Evolutionary conservation across 257 asterid species (phyloP).

Genomic region (Thymus quinquecostatus): DNA sequence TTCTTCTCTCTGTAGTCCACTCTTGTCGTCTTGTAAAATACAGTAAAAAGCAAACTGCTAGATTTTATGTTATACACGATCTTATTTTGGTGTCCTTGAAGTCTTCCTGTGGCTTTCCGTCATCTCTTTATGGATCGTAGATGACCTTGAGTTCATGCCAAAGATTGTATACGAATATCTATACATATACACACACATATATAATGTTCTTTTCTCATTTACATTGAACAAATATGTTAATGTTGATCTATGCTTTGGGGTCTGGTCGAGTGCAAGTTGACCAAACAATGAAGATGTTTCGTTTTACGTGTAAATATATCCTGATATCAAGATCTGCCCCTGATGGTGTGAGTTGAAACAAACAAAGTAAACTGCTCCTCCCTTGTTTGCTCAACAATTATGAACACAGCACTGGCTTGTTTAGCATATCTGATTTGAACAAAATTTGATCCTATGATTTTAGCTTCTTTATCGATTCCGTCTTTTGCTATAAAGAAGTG

Average conservation of each 20-base stretch:
- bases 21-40: background rate
- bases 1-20: conserved; percentile 21
- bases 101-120: conserved; percentile 10
- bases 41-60: conserved; percentile 9
- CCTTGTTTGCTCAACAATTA: too few relatives aligned
- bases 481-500: background rate
- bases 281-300: background rate
- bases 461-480: too few relatives aligned
- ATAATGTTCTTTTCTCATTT: background rate
- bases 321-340: too few relatives aligned
- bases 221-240: too few relatives aligned
- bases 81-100: background rate
- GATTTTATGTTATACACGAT: background rate
- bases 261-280: background rate
- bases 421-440: too few relatives aligned
- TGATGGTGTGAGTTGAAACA: too few relatives aligned
- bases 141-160: background rate
- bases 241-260: background rate
- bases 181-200: background rate
- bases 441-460: too few relatives aligned
- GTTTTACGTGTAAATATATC: background rate
- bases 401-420: too few relatives aligned
- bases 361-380: background rate
- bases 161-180: background rate
- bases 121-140: background rate